Conservation (phyloP, 805 yeast species). For the Nadsonia fulvescens region DNA sequence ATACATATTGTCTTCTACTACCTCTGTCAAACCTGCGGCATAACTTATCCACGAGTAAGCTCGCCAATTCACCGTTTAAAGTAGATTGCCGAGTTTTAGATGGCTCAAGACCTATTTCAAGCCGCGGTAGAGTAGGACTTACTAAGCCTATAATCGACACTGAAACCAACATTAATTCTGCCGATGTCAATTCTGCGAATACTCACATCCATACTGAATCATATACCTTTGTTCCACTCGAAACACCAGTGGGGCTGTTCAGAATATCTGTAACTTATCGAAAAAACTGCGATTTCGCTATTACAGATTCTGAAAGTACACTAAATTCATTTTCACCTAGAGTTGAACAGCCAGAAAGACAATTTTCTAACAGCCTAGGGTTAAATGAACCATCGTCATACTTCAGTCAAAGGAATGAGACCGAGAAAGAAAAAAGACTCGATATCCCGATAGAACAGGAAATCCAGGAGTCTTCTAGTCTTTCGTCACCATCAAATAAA, state of each 20-base stretch:
- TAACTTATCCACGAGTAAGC: conserved; percentile 23
- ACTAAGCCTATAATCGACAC: conserved; percentile 38
- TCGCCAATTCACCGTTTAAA: conserved; percentile 22
- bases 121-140: conserved; percentile 73
- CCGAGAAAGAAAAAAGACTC: too few species aligned
- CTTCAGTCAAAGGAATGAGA: too few species aligned
- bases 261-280: conserved; percentile 68
- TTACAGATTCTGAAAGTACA: conserved; percentile 49
- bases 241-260: conserved; percentile 59
- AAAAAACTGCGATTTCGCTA: conserved; percentile 44
- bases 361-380: too few species aligned
- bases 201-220: conserved; percentile 25
- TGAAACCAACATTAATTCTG: background rate
- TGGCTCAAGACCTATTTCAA: conserved; percentile 60
- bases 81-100: conserved; percentile 46
- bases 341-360: too few species aligned
- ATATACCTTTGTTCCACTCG: conserved; percentile 48
- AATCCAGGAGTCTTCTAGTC: too few species aligned
- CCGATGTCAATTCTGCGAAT: background rate
- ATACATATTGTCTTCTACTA: conserved; percentile 44
- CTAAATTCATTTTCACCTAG: conserved; percentile 42
- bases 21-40: conserved; percentile 52
- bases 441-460: too few species aligned
- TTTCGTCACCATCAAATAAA: too few species aligned
- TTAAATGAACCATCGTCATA: too few species aligned